phyloP scores from a whole-genome alignment of 169 alveolate species.

The Eimeria praecox region DNA sequence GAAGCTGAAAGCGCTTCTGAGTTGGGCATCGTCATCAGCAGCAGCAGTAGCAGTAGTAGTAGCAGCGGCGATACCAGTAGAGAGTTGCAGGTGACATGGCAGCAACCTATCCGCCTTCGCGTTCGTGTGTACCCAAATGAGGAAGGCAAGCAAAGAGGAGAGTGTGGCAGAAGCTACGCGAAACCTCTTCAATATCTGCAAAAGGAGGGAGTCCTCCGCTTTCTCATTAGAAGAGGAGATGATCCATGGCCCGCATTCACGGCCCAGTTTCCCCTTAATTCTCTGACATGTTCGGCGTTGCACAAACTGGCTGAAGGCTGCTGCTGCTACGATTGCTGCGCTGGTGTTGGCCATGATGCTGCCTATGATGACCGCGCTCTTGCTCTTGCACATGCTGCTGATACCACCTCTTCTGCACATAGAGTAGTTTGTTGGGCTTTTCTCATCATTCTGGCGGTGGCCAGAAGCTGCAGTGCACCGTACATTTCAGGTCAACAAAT shows the following conservation, averaged over 20 bases:
- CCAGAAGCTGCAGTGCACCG: neutral
- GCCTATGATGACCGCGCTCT: neutral
- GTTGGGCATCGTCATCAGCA: conserved; percentile 39
- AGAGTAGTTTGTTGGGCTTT: neutral
- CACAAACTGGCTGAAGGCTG: neutral
- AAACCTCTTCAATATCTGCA: conserved; percentile 6
- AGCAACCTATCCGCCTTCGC: conserved; percentile 1
- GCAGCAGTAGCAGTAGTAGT: conserved; percentile 20
- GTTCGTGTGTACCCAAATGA: neutral
- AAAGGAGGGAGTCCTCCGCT: conserved; percentile 48
- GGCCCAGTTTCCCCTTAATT: conserved; percentile 34
- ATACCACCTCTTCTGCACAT: neutral
- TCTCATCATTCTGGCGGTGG: neutral
- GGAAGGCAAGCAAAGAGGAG: neutral
- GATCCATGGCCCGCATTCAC: conserved; percentile 39
- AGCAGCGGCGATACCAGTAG: conserved; percentile 9
- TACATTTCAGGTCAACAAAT: neutral
- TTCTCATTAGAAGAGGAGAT: conserved; percentile 16
- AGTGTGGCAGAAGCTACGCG: neutral
- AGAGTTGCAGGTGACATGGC: conserved; percentile 55
- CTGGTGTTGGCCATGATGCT: neutral
- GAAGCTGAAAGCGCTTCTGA: conserved; percentile 14
- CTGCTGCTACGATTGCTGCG: neutral
- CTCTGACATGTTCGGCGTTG: conserved; percentile 14
- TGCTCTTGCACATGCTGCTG: neutral